phyloP scores from a whole-genome alignment of 176 grass and related monocot species.

The Eragrostis nindensis region DNA sequence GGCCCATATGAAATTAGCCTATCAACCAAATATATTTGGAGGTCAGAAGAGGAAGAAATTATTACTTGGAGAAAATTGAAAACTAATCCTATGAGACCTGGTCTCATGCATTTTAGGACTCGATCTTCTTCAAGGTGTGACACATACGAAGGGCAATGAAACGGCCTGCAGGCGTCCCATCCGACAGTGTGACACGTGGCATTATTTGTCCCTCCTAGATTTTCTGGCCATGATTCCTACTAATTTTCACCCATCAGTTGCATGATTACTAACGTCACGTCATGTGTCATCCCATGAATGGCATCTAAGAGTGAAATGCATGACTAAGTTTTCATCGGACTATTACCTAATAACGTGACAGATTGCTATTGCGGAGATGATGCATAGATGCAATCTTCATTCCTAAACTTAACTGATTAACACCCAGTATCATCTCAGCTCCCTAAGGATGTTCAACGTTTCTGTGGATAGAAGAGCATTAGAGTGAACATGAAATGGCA shows the following conservation, averaged over 20 bases:
- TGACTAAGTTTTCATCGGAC: not conserved
- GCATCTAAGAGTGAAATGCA: not conserved
- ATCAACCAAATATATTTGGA: not conserved
- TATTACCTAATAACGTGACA: not conserved
- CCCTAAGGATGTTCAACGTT: not conserved
- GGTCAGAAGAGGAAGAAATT: not conserved
- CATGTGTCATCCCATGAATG: not conserved
- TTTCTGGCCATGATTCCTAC: not conserved
- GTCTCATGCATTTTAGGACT: not conserved
- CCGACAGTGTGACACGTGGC: not conserved
- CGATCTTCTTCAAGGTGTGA: not conserved
- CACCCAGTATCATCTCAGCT: not conserved
- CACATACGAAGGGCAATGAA: not conserved
- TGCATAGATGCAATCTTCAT: not conserved
- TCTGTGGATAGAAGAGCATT: not conserved
- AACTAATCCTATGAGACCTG: not conserved
- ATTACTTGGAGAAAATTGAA: not conserved
- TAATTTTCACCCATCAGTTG: not conserved
- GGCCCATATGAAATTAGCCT: not conserved
- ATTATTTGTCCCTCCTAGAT: not conserved
- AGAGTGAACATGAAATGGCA: not conserved
- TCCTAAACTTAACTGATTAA: not conserved
- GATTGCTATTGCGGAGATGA: not conserved
- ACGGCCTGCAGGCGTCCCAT: not conserved
- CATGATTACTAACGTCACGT: too few species aligned